These are phyloP conservation scores for Cladosporium sp. DNA, from an alignment of 2,329 filamentous ascomycete species.

Conservation along the genomic window DNA sequence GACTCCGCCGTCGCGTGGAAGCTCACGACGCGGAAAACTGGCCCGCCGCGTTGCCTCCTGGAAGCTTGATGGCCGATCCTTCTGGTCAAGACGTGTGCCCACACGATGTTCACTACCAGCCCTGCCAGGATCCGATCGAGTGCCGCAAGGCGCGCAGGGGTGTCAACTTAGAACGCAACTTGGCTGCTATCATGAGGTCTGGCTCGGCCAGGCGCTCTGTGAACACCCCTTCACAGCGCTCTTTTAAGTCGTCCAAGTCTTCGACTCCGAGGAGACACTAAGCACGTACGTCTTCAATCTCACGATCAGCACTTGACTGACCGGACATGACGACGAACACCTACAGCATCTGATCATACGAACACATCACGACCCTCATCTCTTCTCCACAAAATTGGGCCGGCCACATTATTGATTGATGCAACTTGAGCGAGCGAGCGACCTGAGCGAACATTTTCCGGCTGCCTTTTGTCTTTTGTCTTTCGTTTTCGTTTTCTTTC, in stretches of 20 bases:
- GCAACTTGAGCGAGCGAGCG: background rate
- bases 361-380: background rate
- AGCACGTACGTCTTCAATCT: background rate
- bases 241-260: background rate
- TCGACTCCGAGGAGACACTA: background rate
- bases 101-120: background rate
- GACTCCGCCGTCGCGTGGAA: background rate
- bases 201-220: background rate
- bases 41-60: background rate
- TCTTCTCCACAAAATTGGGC: background rate
- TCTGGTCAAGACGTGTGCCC: background rate
- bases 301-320: no score
- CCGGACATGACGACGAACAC: background rate
- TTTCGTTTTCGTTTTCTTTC: background rate
- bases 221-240: background rate
- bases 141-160: background rate
- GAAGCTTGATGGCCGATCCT: background rate
- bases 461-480: background rate
- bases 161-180: background rate
- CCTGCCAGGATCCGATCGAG: background rate
- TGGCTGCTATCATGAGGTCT: background rate
- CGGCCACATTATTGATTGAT: background rate
- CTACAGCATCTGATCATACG: background rate
- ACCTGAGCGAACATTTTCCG: background rate
- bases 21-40: background rate